A percentile compares a stretch with the other conserved stretches of the same genome.
Conservation (phyloP, 2,329 filamentous ascomycete genomes). For the Epichloe uncinata region DNA sequence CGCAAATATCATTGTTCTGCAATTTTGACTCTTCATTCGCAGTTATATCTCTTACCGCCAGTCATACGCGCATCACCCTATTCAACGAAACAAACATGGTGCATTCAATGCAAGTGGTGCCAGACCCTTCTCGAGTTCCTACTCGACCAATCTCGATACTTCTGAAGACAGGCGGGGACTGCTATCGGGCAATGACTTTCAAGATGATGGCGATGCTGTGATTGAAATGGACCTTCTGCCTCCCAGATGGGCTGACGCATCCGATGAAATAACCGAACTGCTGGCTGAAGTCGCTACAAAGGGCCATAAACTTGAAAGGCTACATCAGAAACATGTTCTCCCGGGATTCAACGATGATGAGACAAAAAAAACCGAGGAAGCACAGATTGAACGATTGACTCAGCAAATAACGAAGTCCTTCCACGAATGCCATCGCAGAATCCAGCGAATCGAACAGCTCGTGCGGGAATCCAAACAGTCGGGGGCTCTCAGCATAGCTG, state of each 20-base stretch:
- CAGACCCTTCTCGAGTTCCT: constrained; percentile 44
- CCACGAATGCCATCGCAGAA: constrained; percentile 78
- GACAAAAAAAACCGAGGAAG: constrained; percentile 73
- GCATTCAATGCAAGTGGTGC: constrained; percentile 33
- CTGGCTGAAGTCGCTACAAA: constrained; percentile 70
- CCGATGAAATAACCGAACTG: constrained; percentile 80
- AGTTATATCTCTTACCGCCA: constrained; percentile 99
- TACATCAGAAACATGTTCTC: constrained; percentile 94
- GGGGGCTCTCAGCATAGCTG: constrained; percentile 61
- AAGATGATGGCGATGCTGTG: constrained; percentile 81
- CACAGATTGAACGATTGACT: constrained; percentile 80
- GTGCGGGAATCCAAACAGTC: constrained; percentile 65
- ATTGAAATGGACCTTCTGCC: constrained; percentile 98
- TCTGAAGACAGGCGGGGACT: constrained; percentile 58
- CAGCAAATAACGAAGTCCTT: constrained; percentile 82
- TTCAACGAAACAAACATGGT: constrained; percentile 62
- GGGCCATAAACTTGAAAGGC: constrained; percentile 71
- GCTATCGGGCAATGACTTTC: constrained; percentile 64
- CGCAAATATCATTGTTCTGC: not conserved
- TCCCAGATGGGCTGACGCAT: constrained; percentile 88
- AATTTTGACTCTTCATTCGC: constrained; percentile 7
- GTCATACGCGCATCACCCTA: constrained; percentile 90
- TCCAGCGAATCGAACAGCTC: constrained; percentile 79
- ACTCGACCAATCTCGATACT: constrained; percentile 33
- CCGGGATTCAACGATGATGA: constrained; percentile 95